Evolutionary conservation across 2,329 filamentous ascomycete species (phyloP).

Genomic region (Aaosphaeria pasadenensis): DNA sequence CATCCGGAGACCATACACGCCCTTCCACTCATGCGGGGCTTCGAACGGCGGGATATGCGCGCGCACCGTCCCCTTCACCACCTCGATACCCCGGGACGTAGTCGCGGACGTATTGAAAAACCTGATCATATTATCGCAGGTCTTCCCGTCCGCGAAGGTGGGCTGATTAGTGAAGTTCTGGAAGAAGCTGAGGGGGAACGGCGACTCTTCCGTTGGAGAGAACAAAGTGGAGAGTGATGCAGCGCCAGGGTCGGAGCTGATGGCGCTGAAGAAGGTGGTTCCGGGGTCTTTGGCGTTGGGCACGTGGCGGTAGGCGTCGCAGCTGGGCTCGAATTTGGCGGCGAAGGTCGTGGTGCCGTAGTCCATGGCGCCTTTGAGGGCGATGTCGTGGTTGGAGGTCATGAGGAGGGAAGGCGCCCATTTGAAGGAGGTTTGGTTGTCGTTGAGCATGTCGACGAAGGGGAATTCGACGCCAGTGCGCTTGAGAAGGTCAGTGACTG

Average conservation of each 20-base stretch:
- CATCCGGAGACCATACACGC: slow-evolving; percentile 33
- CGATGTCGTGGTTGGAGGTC: slow-evolving; percentile 41
- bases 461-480: slow-evolving; percentile 54
- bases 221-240: slow-evolving; percentile 18
- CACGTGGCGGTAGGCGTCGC: slow-evolving; percentile 47
- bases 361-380: slow-evolving; percentile 43
- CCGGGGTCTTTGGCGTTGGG: slow-evolving; percentile 18
- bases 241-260: slow-evolving; percentile 12
- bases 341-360: slow-evolving; percentile 48
- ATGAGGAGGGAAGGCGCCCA: slow-evolving; percentile 51
- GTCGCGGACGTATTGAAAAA: slow-evolving; percentile 48
- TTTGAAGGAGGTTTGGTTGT: slow-evolving; percentile 52
- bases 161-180: slow-evolving; percentile 56
- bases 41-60: slow-evolving; percentile 28
- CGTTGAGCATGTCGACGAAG: slow-evolving; percentile 53
- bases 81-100: slow-evolving; percentile 28
- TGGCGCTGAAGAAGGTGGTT: slow-evolving; percentile 20
- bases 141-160: slow-evolving; percentile 40
- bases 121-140: slow-evolving; percentile 46
- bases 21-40: slow-evolving; percentile 22
- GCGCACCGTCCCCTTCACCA: slow-evolving; percentile 31
- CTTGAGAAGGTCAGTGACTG: slow-evolving; percentile 30
- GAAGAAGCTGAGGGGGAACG: slow-evolving; percentile 45
- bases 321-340: slow-evolving; percentile 46
- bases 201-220: slow-evolving; percentile 6